Percentiles rank a stretch among this genome's conserved stretches.
Evolutionary conservation across 306 rosid genomes (phyloP).

Genomic region (Mimosa pudica): DNA sequence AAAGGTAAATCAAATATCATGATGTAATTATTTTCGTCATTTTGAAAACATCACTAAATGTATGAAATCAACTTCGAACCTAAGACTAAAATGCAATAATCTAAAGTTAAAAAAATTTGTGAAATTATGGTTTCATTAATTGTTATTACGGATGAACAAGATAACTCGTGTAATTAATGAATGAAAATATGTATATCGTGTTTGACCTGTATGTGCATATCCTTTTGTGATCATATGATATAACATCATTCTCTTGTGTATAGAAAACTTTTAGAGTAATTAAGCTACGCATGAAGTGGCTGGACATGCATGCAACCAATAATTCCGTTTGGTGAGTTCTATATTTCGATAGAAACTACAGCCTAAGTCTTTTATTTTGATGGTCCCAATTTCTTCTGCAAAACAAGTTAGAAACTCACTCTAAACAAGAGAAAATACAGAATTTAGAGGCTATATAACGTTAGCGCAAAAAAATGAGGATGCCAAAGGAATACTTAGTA

Average conservation of each 20-base stretch:
- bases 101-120: too few relatives aligned
- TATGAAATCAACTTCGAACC: not conserved
- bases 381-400: not conserved
- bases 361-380: not conserved
- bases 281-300: not conserved
- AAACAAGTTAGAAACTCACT: not conserved
- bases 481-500: not conserved
- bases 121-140: too few relatives aligned
- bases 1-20: slow-evolving; percentile 1
- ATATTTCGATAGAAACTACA: not conserved
- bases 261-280: too few relatives aligned
- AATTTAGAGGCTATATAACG: not conserved
- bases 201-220: not conserved
- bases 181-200: not conserved
- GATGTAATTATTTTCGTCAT: not conserved
- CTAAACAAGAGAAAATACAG: not conserved
- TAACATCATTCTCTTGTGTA: not conserved
- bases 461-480: not conserved
- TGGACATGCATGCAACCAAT: not conserved
- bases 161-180: not conserved
- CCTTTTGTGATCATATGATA: not conserved
- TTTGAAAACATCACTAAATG: not conserved
- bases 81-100: not conserved
- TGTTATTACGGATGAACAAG: too few relatives aligned
- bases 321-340: not conserved